These are phyloP conservation scores for Abelmoschus esculentus DNA, from an alignment of 345 rosid species.

Conservation along the genomic window DNA sequence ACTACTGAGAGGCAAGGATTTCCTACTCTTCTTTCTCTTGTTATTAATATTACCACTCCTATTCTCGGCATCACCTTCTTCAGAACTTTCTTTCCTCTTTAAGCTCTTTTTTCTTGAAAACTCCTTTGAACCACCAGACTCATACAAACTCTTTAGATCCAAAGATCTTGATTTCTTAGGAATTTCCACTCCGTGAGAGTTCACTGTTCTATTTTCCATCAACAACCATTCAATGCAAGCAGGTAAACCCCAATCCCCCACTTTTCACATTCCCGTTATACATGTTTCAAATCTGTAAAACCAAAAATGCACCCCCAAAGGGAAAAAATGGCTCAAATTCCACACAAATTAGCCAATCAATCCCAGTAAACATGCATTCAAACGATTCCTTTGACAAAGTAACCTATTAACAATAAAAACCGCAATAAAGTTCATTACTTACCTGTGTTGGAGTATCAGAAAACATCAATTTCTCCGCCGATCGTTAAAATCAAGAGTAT, in stretches of 20 bases:
- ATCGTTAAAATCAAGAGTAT: slow-evolving; percentile 25
- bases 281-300: slow-evolving; percentile 57
- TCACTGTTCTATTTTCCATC: slow-evolving; percentile 75
- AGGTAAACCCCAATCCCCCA: slow-evolving; percentile 25
- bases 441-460: slow-evolving; percentile 31
- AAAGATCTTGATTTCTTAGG: slow-evolving; percentile 72
- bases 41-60: slow-evolving; percentile 11
- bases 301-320: slow-evolving; percentile 17
- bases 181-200: slow-evolving; percentile 66
- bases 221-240: slow-evolving; percentile 39
- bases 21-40: slow-evolving; percentile 56
- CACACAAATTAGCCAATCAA: slow-evolving; percentile 17
- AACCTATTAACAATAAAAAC: slow-evolving; percentile 11
- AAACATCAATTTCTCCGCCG: slow-evolving; percentile 22
- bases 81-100: slow-evolving; percentile 51
- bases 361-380: slow-evolving; percentile 7
- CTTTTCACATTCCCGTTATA: slow-evolving; percentile 33
- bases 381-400: slow-evolving; percentile 12
- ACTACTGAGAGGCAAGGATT: slow-evolving; percentile 48
- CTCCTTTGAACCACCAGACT: slow-evolving; percentile 41
- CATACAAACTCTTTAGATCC: slow-evolving; percentile 85
- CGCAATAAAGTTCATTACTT: slow-evolving; percentile 15
- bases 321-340: slow-evolving; percentile 9
- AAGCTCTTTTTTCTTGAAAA: slow-evolving; percentile 31
- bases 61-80: slow-evolving; percentile 35